Base-by-base conservation (phyloP, 2,329 filamentous ascomycete species). In the Exophiala lecanii-corni region DNA sequence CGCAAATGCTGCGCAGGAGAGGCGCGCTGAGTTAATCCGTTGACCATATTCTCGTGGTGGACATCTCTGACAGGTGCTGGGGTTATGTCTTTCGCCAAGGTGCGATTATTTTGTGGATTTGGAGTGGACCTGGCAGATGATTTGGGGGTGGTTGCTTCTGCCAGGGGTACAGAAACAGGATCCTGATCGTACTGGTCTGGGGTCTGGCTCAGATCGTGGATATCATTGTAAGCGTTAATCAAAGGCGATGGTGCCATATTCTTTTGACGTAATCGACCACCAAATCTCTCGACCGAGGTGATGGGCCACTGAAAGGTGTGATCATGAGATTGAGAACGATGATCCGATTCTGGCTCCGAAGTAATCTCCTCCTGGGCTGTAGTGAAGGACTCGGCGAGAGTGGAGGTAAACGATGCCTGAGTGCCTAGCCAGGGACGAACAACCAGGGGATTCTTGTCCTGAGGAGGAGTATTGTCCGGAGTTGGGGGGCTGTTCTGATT, bases 391-490 rank as follows among this genome's bases (percentile, higher is more conserved):
- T 82, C 81, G 16, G 80, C 74, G 28, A 74, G 74, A n/a, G 76
- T 80, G 39, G 78, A 81, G 1, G 70, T 72, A 5, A 73, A 63
- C 2, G 71, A 81, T 7, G 71, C 63, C 49, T 75, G 76, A 21
- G 75, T 76, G 16, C 75, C 72, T 50, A 80, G 74, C 49, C 63
- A 64, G 33, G 71, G 57, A 13, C 62, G 59, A 13, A 74, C 54
- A 41, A 58, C 61, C 43, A 56, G 51, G 4, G 54, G 53, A n/a
- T 61, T 57, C 17, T 57, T 51, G 21, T 57, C 53, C 47, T 79
- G 75, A 25, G 84, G 84, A 39, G 84, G 85, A 12, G 84, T 89
- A 34, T 84, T 76, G 63, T 88, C 84, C 23, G 84, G 85, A 2
- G 84, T 89, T 21, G 82, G 84, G 43, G 41, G 53, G 51, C 43